Base-by-base conservation (phyloP, 176 grass and related monocot genomes). In the Carex littledalei region DNA sequence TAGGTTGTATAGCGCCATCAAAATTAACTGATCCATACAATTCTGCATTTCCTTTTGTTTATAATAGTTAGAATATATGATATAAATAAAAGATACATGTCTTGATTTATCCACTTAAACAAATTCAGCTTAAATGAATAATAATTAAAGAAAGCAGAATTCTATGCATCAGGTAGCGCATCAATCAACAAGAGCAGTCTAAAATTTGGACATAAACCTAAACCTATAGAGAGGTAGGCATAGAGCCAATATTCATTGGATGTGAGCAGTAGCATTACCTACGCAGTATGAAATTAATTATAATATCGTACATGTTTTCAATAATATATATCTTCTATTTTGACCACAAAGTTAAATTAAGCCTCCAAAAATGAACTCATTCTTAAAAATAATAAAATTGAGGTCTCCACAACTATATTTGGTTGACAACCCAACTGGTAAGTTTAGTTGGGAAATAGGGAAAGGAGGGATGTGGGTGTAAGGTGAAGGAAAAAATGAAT, bases 1-100 rank as follows among this genome's bases (percentile, higher is more conserved):
- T 87, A 87, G 84, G 87, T 89, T 91, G 94, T 94, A 90, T 89
- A 91, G 63, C 91, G 92, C 73, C 94, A 97, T 90, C 90, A 72
- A 72, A 72, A 45, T 72, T 72, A 45, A 77, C 92, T 93, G 85
- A 88, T 91, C 84, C 84, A 89, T 90, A 93, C 86, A 91, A 94
- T 88, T 92, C 94, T 90, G 88, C 49, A 92, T 88, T 92, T 87
- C 86, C 76, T 79, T 53, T 53, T 74, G 24, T 26, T 24, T 15
- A 72, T 43, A 71, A 6, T 68, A 68, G 12, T 35, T 68, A 69
- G 14, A 7, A 57, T 56, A 54, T 31, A 79, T 56, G 12, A 26
- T 29, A 78, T 14, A 39, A n/a, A 78, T 34, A 79, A 17, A 55
- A 79, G 49, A 58, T 59, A 79, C 22, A 17, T 22, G 31, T 29